These are phyloP conservation scores for Emydomyces testavorans DNA, from an alignment of 2,329 filamentous ascomycete genomes.

Conservation along the genomic window DNA sequence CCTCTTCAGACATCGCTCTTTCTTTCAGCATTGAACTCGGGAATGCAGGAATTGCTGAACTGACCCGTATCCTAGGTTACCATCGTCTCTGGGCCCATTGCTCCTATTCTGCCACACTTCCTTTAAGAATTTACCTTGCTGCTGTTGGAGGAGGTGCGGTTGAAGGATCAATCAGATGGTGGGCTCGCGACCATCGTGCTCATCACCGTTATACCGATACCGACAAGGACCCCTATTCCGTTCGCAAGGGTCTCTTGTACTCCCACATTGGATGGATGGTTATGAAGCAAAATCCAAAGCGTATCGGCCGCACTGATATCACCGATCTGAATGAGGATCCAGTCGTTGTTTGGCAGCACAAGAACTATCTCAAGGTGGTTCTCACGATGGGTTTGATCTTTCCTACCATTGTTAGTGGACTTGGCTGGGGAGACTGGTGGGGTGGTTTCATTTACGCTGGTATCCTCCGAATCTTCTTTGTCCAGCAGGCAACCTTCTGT, in stretches of 20 bases:
- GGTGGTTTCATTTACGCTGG: constrained; percentile 78
- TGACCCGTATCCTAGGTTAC: constrained; percentile 44
- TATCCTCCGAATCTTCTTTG: constrained; percentile 77
- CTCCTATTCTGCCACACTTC: constrained; percentile 65
- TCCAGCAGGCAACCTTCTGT: constrained; percentile 86
- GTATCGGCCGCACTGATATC: constrained; percentile 77
- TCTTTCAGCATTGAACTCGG: constrained; percentile 4
- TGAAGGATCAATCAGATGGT: constrained; percentile 79
- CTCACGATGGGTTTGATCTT: constrained; percentile 65
- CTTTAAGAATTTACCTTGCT: constrained; percentile 71
- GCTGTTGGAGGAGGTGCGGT: constrained; percentile 72
- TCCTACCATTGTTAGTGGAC: constrained; percentile 62
- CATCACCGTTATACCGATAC: constrained; percentile 90
- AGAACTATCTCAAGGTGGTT: constrained; percentile 71
- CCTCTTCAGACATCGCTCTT: not conserved
- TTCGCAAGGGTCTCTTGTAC: constrained; percentile 77
- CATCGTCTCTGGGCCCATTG: constrained; percentile 79
- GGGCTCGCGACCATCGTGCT: constrained; percentile 74
- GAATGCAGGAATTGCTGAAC: no score
- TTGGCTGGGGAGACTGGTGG: constrained; percentile 68
- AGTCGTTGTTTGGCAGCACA: constrained; percentile 79
- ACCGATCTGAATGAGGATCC: constrained; percentile 77
- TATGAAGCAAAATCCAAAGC: constrained; percentile 86
- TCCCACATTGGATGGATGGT: constrained; percentile 84
- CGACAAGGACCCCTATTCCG: constrained; percentile 82